Conservation (phyloP, 306 rosid genomes). For the Sesbania bispinosa region DNA sequence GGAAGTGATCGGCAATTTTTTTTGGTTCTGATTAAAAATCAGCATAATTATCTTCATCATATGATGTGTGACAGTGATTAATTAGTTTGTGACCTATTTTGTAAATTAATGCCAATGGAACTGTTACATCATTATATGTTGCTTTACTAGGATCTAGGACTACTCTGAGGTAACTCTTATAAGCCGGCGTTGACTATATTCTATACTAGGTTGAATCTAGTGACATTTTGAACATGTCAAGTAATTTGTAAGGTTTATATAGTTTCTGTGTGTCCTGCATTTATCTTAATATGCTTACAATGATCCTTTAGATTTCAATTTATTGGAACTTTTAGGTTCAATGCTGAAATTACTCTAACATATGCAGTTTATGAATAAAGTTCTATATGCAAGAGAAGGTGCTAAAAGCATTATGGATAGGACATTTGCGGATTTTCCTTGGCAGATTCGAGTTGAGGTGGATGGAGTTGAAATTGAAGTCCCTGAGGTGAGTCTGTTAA, state of each 20-base stretch:
- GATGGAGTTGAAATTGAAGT: slow-evolving; percentile 98
- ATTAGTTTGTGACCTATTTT: no score
- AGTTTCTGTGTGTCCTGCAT: background rate
- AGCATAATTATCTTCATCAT: no score
- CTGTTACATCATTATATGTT: background rate
- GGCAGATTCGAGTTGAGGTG: slow-evolving; percentile 89
- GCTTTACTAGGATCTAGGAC: background rate
- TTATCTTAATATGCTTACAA: slow-evolving; percentile 20
- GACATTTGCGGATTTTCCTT: slow-evolving; percentile 91
- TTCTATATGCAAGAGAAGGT: slow-evolving; percentile 98
- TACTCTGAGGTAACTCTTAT: background rate
- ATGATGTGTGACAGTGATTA: no score
- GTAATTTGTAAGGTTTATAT: no score
- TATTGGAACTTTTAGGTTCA: background rate
- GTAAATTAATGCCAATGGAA: background rate
- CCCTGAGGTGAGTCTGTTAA: slow-evolving; percentile 83
- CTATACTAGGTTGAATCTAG: background rate
- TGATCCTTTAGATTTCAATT: slow-evolving; percentile 5
- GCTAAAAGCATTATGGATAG: slow-evolving; percentile 95
- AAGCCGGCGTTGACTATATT: background rate
- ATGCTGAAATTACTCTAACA: slow-evolving; percentile 21
- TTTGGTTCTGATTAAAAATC: no score
- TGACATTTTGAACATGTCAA: slow-evolving; percentile 14
- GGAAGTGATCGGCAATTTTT: background rate
- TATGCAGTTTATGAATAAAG: slow-evolving; percentile 99